Evolutionary conservation across 2,329 filamentous ascomycete species (phyloP).

Genomic region (Stemphylium beticola): DNA sequence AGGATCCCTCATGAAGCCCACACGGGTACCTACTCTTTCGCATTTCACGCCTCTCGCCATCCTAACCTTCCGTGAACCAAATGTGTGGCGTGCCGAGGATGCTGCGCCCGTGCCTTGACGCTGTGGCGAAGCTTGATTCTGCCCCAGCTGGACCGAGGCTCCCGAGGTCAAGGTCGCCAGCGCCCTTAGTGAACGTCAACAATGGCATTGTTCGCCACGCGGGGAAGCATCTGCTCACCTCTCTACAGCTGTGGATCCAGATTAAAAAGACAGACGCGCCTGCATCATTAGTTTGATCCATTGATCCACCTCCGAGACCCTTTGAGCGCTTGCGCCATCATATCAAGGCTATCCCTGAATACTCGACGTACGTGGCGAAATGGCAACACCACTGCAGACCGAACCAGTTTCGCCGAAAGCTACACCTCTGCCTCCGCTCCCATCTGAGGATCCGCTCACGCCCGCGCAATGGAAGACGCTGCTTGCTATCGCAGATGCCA

Average conservation of each 20-base stretch:
- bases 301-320: conserved; percentile 7
- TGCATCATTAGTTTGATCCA: conserved; percentile 2
- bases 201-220: conserved; percentile 3
- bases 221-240: conserved; percentile 1
- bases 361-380: conserved; percentile 19
- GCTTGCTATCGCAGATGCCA: conserved; percentile 62
- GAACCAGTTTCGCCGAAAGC: conserved; percentile 44
- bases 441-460: conserved; percentile 57
- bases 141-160: conserved; percentile 9
- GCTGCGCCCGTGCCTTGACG: neutral
- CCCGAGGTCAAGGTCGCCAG: neutral
- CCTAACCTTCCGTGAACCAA: neutral
- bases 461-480: conserved; percentile 65
- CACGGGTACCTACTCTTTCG: neutral
- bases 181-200: neutral
- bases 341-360: conserved; percentile 10
- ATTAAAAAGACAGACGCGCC: conserved; percentile 3
- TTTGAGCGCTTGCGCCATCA: conserved; percentile 2
- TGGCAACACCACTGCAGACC: conserved; percentile 31
- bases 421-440: conserved; percentile 55
- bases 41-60: neutral
- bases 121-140: neutral
- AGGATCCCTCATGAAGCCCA: neutral
- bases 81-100: neutral
- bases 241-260: neutral